Conservation (phyloP, 2,329 filamentous ascomycete genomes). For the Sporothrix euskadiensis region DNA sequence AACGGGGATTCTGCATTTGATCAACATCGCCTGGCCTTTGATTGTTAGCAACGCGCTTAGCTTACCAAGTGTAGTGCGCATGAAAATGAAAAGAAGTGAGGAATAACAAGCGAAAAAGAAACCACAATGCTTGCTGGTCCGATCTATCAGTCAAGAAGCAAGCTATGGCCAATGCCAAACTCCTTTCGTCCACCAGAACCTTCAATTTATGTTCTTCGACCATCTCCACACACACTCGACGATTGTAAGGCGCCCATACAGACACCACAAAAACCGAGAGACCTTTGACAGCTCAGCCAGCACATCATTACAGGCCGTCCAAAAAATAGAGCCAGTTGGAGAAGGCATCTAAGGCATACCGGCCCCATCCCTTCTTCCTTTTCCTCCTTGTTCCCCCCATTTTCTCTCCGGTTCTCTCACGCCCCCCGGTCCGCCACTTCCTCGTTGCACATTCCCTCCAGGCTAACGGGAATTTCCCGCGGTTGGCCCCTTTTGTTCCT, state of each 20-base stretch:
- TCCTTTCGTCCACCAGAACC: not conserved
- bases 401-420: not conserved
- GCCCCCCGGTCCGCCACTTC: slow-evolving; percentile 1
- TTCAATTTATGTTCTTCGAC: not conserved
- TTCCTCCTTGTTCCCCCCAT: not conserved
- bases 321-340: not conserved
- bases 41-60: not conserved
- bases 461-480: slow-evolving; percentile 6
- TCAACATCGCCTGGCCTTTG: not conserved
- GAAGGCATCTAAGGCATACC: not conserved
- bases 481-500: slow-evolving; percentile 4
- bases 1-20: not conserved
- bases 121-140: not conserved
- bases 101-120: not conserved
- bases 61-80: not conserved
- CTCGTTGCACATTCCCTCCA: slow-evolving; percentile 4
- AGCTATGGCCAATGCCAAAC: not conserved
- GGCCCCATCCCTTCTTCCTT: not conserved
- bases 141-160: not conserved
- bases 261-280: not conserved
- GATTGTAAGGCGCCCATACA: slow-evolving; percentile 25
- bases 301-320: slow-evolving; percentile 14
- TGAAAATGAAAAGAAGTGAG: not conserved
- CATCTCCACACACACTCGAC: slow-evolving; percentile 27
- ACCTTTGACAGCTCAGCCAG: slow-evolving; percentile 21